Conservation (phyloP, 768 basidiomycete genomes). For the Suillus fuscotomentosus region DNA sequence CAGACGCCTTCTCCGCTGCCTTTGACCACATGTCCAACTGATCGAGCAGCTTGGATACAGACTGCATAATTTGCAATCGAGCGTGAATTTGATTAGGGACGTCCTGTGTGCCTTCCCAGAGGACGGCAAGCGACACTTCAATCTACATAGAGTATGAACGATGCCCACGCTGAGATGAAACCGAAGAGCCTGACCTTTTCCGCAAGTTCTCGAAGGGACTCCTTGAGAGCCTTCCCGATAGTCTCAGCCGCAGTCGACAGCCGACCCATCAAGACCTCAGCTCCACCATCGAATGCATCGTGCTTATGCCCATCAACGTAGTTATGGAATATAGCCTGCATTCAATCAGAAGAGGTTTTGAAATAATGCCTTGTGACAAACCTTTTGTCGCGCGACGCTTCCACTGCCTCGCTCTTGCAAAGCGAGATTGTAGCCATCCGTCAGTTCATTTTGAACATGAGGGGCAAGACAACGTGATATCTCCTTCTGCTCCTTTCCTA, state of each 20-base stretch:
- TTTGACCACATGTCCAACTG: constrained; percentile 46
- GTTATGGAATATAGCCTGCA: constrained; percentile 46
- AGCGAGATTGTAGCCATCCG: constrained; percentile 51
- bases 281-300: constrained; percentile 51
- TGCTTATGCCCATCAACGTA: constrained; percentile 44
- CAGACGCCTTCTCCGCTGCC: constrained; percentile 32
- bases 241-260: constrained; percentile 46
- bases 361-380: constrained; percentile 16
- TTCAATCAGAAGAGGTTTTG: not conserved
- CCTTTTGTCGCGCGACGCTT: constrained; percentile 62
- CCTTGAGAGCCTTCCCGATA: constrained; percentile 48
- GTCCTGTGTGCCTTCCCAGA: constrained; percentile 57
- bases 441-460: constrained; percentile 50
- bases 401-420: constrained; percentile 55
- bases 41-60: constrained; percentile 36
- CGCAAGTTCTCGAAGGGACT: constrained; percentile 48
- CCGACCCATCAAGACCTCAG: constrained; percentile 47
- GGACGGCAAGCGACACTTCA: constrained; percentile 54
- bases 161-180: constrained; percentile 10
- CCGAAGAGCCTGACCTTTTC: constrained; percentile 43
- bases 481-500: constrained; percentile 57
- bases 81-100: constrained; percentile 43
- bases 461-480: constrained; percentile 56
- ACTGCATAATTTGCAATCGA: constrained; percentile 38
- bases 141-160: constrained; percentile 27